Base-by-base conservation (phyloP, 2,329 filamentous ascomycete genomes). In the Penicillium digitatum region DNA sequence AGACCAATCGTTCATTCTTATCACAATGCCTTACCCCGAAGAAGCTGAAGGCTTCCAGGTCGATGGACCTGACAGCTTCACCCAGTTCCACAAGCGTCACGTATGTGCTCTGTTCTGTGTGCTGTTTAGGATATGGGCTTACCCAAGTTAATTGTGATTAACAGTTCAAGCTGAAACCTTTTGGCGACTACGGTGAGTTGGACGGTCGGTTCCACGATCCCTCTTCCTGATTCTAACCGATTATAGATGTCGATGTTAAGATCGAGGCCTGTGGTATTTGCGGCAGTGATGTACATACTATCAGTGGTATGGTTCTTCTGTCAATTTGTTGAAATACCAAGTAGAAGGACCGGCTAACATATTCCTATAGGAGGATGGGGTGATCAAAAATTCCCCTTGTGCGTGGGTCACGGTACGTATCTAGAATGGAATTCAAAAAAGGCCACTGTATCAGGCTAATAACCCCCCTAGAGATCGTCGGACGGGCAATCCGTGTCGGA, bases 211-310 rank as follows among this genome's bases (percentile, higher is more conserved):
- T 6, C 10, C 22, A n/a, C 14, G 26, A 7, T 29, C n/a, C 26
- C 37, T 44, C 26, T 16, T 29, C 29, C 14, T 26, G 9, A 45
- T 12, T 50, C 54, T 49, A 40, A 58, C 42, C 14, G 24, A 32
- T 8, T 44, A 42, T 45, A 71, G 90, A 96, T 70, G 84, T 96
- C 66, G 90, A 95, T 71, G 84, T 96, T 75, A 88, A 92, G 79
- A 87, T 96, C 66, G 86, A 91, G 62, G 86, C 83, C 69, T 93
- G 89, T 68, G 88, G 89, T 68, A 81, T 90, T 50, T 90, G 87
- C 71, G 84, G 86, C 63, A 87, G 83, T 62, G 87, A 90, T 68
- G 78, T 88, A 45, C 87, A 89, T 75, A 89, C 84, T 56, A 81
- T 89, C 69, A 84, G 73, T 66, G 73, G 71, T 66, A 66, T 34